Conservation (phyloP, 225 moss, liverwort and hornwort genomes). For the Pseudisothecium myosuroides region DNA sequence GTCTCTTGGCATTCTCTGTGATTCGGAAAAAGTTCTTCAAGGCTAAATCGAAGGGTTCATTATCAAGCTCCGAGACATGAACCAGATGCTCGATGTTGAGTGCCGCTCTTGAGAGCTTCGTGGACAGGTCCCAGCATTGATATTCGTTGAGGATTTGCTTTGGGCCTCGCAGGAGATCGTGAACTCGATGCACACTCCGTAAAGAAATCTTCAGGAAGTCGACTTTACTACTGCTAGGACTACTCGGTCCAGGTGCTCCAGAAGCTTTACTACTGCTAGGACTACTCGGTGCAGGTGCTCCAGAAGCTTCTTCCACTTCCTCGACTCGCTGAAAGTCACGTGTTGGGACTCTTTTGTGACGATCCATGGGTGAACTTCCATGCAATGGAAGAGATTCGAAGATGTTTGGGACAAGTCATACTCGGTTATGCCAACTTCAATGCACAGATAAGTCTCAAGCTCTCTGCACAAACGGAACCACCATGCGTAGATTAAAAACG, state of each 20-base stretch:
- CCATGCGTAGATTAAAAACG: neutral
- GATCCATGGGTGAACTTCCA: neutral
- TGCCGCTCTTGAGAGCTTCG: slow-evolving; percentile 5
- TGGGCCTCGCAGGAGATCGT: slow-evolving; percentile 2
- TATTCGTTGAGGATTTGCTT: slow-evolving; percentile 13
- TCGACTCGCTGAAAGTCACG: neutral
- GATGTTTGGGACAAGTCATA: neutral
- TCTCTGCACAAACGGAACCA: neutral
- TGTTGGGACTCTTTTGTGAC: neutral
- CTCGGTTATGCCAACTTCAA: neutral
- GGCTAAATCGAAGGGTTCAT: neutral
- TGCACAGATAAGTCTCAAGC: neutral
- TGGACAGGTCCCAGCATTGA: slow-evolving; percentile 25
- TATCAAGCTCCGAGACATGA: slow-evolving; percentile 15
- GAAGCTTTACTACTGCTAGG: neutral
- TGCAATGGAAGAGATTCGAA: neutral
- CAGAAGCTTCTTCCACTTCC: neutral
- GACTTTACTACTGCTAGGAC: neutral
- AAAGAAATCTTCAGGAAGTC: slow-evolving; percentile 2
- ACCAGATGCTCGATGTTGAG: slow-evolving; percentile 22
- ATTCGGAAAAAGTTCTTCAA: slow-evolving; percentile 16
- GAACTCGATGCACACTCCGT: neutral
- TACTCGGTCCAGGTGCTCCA: neutral
- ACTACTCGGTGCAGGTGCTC: neutral
- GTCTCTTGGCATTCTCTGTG: slow-evolving; percentile 6